Percentiles rank a stretch among this genome's conserved stretches.
These are phyloP conservation scores for Yarrowia sp. DNA, from an alignment of 805 yeast species.

Conservation along the genomic window DNA sequence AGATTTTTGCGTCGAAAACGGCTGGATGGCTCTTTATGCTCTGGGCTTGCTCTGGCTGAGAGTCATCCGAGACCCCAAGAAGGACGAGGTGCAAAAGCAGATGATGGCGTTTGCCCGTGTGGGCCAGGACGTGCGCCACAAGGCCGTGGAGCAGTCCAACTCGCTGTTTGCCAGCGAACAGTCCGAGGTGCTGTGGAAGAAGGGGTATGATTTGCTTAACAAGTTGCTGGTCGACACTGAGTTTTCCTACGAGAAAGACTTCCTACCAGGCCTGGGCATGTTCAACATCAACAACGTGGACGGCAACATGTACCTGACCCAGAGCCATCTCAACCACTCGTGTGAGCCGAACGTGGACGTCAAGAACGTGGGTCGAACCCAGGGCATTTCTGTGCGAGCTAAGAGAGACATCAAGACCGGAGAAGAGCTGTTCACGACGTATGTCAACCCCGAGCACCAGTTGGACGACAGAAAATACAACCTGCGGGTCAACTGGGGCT, in stretches of 20 bases:
- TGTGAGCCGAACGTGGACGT: conserved; percentile 76
- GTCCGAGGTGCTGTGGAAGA: conserved; percentile 65
- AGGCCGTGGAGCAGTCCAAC: conserved; percentile 58
- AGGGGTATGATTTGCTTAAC: conserved; percentile 60
- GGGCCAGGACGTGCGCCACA: conserved; percentile 68
- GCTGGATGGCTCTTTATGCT: conserved; percentile 74
- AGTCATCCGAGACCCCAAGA: conserved; percentile 53
- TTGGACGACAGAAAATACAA: conserved; percentile 69
- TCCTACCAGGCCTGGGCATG: conserved; percentile 67
- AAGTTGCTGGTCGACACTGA: conserved; percentile 53
- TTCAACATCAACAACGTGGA: conserved; percentile 77
- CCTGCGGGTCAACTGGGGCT: conserved; percentile 80
- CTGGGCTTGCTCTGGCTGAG: conserved; percentile 64
- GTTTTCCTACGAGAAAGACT: conserved; percentile 59
- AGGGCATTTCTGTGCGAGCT: conserved; percentile 68
- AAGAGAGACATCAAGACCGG: conserved; percentile 63
- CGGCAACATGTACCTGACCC: conserved; percentile 61
- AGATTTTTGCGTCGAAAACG: conserved; percentile 65
- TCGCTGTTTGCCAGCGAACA: conserved; percentile 63
- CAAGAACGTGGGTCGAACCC: conserved; percentile 55
- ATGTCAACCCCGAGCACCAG: conserved; percentile 70
- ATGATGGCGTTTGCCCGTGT: conserved; percentile 71
- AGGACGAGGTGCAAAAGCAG: conserved; percentile 51
- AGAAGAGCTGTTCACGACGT: conserved; percentile 73
- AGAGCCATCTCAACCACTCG: conserved; percentile 76